Base-by-base conservation (phyloP, 495 filamentous ascomycete genomes). In the Penicillium flavigenum region DNA sequence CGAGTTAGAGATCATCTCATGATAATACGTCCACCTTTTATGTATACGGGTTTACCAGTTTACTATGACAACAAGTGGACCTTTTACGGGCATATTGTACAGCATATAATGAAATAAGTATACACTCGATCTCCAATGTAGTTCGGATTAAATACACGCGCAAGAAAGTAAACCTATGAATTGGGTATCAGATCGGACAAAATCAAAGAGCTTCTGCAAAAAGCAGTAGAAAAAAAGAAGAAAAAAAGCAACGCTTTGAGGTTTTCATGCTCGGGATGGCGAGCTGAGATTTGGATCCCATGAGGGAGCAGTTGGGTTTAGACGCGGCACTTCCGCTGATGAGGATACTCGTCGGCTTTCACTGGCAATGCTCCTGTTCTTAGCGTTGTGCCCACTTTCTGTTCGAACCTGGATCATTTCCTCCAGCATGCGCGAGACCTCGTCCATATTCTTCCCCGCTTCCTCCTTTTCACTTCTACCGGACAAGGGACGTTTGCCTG, bases 401-500 rank as follows among this genome's bases (percentile, higher is more conserved):
- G 92, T 88, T 20, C 88, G 84, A 65, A 91, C 87, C 69, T 90
- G 88, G 57, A 96, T 94, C 92, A 96, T 96, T 70, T 94, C 89
- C 60, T 96, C 91, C 31, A 96, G 81, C 73, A 96, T 90, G 46
- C 85, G 81, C 52, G 88, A 94, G 81, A 96, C 89, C 70, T 96
- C 91, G 60, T 94, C 90, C 45, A 92, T 86, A 56, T 88, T 88
- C 77, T 82, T 86, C 27, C 81, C 82, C 56, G 84, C 61, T 2
- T 62, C 82, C n/a, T 69, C 68, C 26, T 68, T 62, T 8, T 76
- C 70, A 32, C 47, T 51, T 19, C 36, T 24, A 32, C 41, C 55
- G 12, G 41, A 51, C 16, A 57, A 51, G 24, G 46, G 38, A 11
- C 55, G 36, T 19, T 44, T 51, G 47, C 14, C n/a, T 11, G 69